Conservation (phyloP, 176 grass and related monocot genomes). For the Ensete ventricosum region DNA sequence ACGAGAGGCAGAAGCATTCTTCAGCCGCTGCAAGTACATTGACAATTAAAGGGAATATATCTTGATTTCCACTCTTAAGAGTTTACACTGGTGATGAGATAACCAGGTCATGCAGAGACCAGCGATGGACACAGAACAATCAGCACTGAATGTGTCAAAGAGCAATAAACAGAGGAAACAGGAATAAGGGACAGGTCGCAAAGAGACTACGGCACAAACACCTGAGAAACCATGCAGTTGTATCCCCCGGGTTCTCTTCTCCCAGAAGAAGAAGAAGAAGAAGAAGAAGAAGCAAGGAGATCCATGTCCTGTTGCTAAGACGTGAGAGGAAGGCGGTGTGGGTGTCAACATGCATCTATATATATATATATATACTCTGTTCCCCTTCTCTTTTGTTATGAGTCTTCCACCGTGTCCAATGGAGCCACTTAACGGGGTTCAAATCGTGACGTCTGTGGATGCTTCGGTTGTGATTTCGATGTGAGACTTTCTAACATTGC, state of each 20-base stretch:
- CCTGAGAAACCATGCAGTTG: slow-evolving; percentile 13
- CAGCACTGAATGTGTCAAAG: neutral
- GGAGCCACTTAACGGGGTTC: too few species aligned
- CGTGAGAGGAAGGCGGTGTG: neutral
- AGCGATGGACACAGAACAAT: too few species aligned
- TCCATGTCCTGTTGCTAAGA: slow-evolving; percentile 1
- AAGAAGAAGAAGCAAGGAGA: neutral
- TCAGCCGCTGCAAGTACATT: neutral
- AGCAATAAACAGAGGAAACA: neutral
- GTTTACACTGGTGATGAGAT: too few species aligned
- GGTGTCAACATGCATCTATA: neutral
- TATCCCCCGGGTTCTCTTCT: neutral
- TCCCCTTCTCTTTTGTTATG: too few species aligned
- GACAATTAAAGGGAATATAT: neutral
- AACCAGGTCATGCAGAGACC: too few species aligned
- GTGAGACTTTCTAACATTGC: too few species aligned
- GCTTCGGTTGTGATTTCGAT: too few species aligned
- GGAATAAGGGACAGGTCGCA: too few species aligned
- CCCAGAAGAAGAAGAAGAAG: neutral
- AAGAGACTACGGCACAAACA: slow-evolving; percentile 8
- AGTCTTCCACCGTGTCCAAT: too few species aligned
- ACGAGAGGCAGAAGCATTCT: neutral
- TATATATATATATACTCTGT: neutral
- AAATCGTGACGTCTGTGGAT: too few species aligned
- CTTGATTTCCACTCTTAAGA: too few species aligned